Percentiles rank a stretch among this genome's conserved stretches.
Evolutionary conservation across 257 asterid genomes (phyloP).

Genomic region (Solanum pinnatisectum): DNA sequence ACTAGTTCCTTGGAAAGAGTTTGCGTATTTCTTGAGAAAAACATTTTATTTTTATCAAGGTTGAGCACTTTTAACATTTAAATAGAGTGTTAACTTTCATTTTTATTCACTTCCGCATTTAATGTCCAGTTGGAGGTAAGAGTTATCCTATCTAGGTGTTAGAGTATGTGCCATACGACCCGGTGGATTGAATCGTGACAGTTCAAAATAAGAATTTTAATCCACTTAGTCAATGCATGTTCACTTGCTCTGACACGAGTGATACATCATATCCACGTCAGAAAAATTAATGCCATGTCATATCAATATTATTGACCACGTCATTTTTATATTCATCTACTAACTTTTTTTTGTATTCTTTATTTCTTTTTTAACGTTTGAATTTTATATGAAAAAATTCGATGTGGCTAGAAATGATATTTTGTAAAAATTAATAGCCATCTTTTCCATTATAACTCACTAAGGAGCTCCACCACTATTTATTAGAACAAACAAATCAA

Average conservation of each 20-base stretch:
- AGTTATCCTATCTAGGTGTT: too few relatives aligned
- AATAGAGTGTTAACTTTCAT: not conserved
- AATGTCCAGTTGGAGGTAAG: not conserved
- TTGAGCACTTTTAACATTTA: too few relatives aligned
- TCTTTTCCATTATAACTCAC: not conserved
- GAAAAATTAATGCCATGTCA: not conserved
- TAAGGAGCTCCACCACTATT: not conserved
- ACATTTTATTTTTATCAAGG: not conserved
- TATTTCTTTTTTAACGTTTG: not conserved
- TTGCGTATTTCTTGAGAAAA: not conserved
- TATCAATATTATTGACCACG: not conserved
- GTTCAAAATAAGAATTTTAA: too few relatives aligned
- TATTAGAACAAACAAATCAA: not conserved
- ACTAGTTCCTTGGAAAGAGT: too few relatives aligned
- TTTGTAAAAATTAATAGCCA: too few relatives aligned
- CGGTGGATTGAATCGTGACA: not conserved
- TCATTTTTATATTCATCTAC: not conserved
- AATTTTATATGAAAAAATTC: not conserved
- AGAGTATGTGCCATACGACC: not conserved
- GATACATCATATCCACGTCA: not conserved
- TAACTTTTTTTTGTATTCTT: too few relatives aligned
- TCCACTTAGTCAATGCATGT: not conserved
- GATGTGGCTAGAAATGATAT: not conserved
- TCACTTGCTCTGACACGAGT: not conserved
- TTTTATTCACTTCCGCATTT: not conserved